These are phyloP conservation scores for Echinochloa phyllopogon DNA, from an alignment of 176 grass and related monocot genomes.

Conservation along the genomic window DNA sequence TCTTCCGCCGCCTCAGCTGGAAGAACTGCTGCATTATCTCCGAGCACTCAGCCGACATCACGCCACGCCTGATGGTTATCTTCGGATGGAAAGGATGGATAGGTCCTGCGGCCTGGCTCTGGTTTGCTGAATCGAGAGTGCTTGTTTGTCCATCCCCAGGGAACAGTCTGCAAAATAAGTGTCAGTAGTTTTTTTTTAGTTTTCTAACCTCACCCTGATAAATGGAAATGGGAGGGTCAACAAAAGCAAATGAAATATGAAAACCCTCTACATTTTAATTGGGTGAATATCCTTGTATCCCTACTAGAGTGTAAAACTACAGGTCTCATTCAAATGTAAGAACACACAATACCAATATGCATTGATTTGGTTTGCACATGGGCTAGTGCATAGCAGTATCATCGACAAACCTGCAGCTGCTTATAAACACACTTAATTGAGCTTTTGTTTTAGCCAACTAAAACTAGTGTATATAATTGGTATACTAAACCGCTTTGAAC, in stretches of 20 bases:
- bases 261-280: background rate
- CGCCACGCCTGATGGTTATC: slow-evolving; percentile 74
- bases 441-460: background rate
- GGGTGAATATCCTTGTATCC: slow-evolving; percentile 19
- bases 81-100: slow-evolving; percentile 93
- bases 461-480: background rate
- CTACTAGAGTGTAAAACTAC: slow-evolving; percentile 9
- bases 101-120: slow-evolving; percentile 53
- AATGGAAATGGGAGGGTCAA: background rate
- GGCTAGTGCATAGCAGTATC: background rate
- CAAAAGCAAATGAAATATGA: slow-evolving; percentile 16
- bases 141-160: slow-evolving; percentile 72
- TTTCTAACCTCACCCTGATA: background rate
- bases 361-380: background rate
- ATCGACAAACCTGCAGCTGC: background rate
- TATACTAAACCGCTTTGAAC: background rate
- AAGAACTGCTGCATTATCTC: slow-evolving; percentile 93
- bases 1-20: slow-evolving; percentile 79
- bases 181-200: background rate
- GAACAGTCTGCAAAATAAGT: slow-evolving; percentile 64
- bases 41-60: slow-evolving; percentile 75
- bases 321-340: background rate
- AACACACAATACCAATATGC: background rate
- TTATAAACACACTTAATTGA: background rate
- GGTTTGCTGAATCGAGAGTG: slow-evolving; percentile 48